These are phyloP conservation scores for Venturia carpophila DNA, from an alignment of 2,329 filamentous ascomycete genomes.

Conservation along the genomic window DNA sequence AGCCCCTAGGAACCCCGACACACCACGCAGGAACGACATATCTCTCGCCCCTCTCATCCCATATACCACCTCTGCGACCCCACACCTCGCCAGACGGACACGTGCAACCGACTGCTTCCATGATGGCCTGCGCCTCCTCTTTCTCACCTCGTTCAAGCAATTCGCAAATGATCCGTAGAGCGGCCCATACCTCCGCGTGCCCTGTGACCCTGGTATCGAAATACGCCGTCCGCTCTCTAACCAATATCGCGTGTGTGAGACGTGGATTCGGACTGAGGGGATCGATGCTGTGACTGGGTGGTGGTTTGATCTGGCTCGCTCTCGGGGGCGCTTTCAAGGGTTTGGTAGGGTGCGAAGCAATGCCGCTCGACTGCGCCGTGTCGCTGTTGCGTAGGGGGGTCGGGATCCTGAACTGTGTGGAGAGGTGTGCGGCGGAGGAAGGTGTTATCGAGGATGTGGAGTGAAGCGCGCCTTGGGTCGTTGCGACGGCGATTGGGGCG, in stretches of 20 bases:
- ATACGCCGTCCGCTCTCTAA: conserved; percentile 69
- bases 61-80: conserved; percentile 33
- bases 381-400: background rate
- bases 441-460: conserved; percentile 1
- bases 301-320: background rate
- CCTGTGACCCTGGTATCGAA: conserved; percentile 86
- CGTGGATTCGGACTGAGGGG: background rate
- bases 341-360: conserved; percentile 1
- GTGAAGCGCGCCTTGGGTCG: background rate
- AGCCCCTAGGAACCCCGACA: conserved; percentile 36
- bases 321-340: conserved; percentile 4
- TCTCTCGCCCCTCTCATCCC: conserved; percentile 36
- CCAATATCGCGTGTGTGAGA: conserved; percentile 51
- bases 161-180: conserved; percentile 59
- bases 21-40: conserved; percentile 41
- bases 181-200: conserved; percentile 69
- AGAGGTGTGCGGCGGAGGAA: background rate
- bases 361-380: background rate
- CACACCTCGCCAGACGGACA: conserved; percentile 37
- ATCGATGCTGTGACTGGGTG: background rate
- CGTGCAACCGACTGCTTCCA: conserved; percentile 61
- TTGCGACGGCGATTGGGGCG: conserved; percentile 3
- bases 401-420: background rate
- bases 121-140: conserved; percentile 61
- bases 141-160: conserved; percentile 51